phyloP scores from a whole-genome alignment of 441 rosid genomes.

The Populus trichocarpa region DNA sequence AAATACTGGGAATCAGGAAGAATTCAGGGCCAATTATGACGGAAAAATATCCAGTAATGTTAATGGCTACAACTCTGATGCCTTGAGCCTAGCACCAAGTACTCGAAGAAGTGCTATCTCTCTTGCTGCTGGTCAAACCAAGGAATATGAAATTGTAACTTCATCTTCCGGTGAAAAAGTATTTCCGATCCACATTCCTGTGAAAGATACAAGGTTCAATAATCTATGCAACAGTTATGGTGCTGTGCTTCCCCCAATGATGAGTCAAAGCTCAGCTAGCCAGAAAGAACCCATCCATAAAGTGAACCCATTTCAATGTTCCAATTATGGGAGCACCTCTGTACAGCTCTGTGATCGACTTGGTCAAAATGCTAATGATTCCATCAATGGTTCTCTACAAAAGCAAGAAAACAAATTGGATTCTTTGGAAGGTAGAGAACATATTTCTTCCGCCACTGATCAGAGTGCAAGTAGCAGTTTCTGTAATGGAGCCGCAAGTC shows the following conservation, averaged over 20 bases:
- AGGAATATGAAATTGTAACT: conserved; percentile 39
- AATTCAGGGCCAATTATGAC: conserved; percentile 29
- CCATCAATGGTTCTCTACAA: conserved; percentile 27
- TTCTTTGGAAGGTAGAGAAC: conserved; percentile 49
- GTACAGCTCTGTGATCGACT: conserved; percentile 33
- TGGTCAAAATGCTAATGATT: conserved; percentile 39
- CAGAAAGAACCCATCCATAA: conserved; percentile 43
- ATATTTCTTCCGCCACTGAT: conserved; percentile 48
- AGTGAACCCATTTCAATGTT: conserved; percentile 28
- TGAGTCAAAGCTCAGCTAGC: conserved; percentile 53
- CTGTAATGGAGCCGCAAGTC: conserved; percentile 40
- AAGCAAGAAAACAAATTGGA: conserved; percentile 33
- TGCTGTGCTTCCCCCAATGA: conserved; percentile 38
- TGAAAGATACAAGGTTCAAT: conserved; percentile 28
- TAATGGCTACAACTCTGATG: conserved; percentile 25
- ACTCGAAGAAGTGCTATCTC: conserved; percentile 42
- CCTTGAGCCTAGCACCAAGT: conserved; percentile 37
- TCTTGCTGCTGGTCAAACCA: conserved; percentile 30
- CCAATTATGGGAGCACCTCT: conserved; percentile 37
- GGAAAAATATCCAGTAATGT: conserved; percentile 27
- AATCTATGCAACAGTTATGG: conserved; percentile 33
- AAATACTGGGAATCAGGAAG: conserved; percentile 33
- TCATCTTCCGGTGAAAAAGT: conserved; percentile 39
- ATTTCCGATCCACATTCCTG: conserved; percentile 40
- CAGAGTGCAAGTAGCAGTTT: conserved; percentile 64